Evolutionary conservation across 2,329 filamentous ascomycete genomes (phyloP).

Genomic region (Paramyrothecium roridum): DNA sequence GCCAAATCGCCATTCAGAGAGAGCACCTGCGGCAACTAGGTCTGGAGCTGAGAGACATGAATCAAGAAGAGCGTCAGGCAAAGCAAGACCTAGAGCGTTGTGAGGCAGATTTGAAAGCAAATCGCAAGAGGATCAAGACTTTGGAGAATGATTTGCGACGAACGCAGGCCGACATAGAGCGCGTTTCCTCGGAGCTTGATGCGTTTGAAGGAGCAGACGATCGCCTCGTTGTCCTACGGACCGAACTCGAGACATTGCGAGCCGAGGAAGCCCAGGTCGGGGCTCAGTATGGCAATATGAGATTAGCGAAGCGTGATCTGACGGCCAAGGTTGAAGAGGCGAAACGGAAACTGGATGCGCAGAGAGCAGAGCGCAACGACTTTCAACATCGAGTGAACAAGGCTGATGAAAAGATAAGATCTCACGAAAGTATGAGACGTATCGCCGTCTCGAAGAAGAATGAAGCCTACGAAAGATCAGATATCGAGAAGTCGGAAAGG

Average conservation of each 20-base stretch:
- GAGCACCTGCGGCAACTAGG: slow-evolving; percentile 52
- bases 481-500: slow-evolving; percentile 44
- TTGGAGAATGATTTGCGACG: slow-evolving; percentile 55
- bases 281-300: slow-evolving; percentile 51
- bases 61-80: slow-evolving; percentile 43
- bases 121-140: slow-evolving; percentile 24
- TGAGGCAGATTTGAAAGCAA: slow-evolving; percentile 42
- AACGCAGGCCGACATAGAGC: slow-evolving; percentile 56
- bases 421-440: slow-evolving; percentile 44
- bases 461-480: slow-evolving; percentile 47
- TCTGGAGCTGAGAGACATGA: slow-evolving; percentile 49
- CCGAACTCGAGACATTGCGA: slow-evolving; percentile 54
- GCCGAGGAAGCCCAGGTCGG: slow-evolving; percentile 46
- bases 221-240: slow-evolving; percentile 55
- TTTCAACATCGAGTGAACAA: slow-evolving; percentile 51
- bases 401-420: slow-evolving; percentile 49
- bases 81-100: slow-evolving; percentile 47
- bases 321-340: slow-evolving; percentile 39
- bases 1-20: slow-evolving; percentile 55
- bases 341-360: slow-evolving; percentile 29
- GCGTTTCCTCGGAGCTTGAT: slow-evolving; percentile 57
- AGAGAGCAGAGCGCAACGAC: slow-evolving; percentile 31
- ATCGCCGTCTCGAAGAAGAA: slow-evolving; percentile 62
- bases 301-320: slow-evolving; percentile 44
- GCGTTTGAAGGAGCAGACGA: slow-evolving; percentile 66